These are phyloP conservation scores for Aspergillus fijiensis DNA, from an alignment of 2,329 filamentous ascomycete genomes.

Conservation along the genomic window DNA sequence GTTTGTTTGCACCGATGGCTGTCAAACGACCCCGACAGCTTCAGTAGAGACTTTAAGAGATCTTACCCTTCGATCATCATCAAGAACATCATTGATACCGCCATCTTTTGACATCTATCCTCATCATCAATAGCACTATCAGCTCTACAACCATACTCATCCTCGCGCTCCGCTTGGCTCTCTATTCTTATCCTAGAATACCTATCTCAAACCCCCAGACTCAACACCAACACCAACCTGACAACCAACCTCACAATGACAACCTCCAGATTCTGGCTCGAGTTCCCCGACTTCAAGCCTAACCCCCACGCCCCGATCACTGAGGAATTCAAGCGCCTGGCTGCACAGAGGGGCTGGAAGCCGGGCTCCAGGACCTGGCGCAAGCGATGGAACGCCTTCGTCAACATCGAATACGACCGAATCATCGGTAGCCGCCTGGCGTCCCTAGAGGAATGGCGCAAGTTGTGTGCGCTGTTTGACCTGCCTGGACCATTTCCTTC, in stretches of 20 bases:
- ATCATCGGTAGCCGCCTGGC: conserved; percentile 14
- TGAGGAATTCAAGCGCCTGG: conserved; percentile 23
- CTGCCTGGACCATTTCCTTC: conserved; percentile 18
- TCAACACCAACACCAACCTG: too few relatives aligned
- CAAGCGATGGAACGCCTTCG: conserved; percentile 24
- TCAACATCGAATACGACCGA: conserved; percentile 21
- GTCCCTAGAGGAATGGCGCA: conserved; percentile 24
- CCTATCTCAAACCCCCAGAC: too few relatives aligned
- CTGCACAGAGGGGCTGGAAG: conserved; percentile 21
- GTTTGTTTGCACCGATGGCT: neutral
- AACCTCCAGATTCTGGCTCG: conserved; percentile 12
- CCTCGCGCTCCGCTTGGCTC: neutral
- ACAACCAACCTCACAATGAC: neutral
- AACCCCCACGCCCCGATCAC: conserved; percentile 15
- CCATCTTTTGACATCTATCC: too few relatives aligned
- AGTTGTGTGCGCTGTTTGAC: conserved; percentile 26
- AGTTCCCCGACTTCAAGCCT: conserved; percentile 18
- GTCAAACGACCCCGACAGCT: neutral
- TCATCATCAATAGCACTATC: too few relatives aligned
- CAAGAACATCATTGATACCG: too few relatives aligned
- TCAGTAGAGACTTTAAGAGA: neutral
- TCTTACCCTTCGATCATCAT: too few relatives aligned
- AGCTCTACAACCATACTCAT: neutral
- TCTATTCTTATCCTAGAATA: neutral
- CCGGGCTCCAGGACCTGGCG: conserved; percentile 20